Conservation (phyloP, 805 yeast genomes). For the Kuraishia ogatae region DNA sequence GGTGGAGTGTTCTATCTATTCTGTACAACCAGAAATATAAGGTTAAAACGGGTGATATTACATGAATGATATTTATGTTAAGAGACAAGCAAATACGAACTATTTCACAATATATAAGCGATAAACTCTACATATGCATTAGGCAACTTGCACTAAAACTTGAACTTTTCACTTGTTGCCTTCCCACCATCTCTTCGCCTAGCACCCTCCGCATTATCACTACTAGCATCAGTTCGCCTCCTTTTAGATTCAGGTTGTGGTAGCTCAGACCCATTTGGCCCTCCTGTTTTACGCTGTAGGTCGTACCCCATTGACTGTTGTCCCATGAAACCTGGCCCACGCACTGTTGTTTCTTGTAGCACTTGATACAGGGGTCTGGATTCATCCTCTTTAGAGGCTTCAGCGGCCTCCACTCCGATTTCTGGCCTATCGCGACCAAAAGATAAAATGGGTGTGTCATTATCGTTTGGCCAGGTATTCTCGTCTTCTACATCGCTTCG, state of each 20-base stretch:
- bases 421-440: conserved; percentile 12
- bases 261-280: neutral
- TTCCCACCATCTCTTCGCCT: neutral
- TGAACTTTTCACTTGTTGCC: conserved; percentile 1
- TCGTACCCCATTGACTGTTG: neutral
- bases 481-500: conserved; percentile 5
- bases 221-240: neutral
- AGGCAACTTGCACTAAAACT: neutral
- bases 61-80: no score
- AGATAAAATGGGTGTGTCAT: conserved; percentile 17
- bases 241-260: neutral
- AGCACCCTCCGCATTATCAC: neutral
- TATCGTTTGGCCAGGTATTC: conserved; percentile 19
- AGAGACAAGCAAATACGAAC: no score
- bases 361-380: conserved; percentile 1
- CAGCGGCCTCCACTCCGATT: conserved; percentile 5
- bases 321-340: neutral
- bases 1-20: no score
- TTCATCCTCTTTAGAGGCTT: conserved; percentile 9
- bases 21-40: no score
- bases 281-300: neutral
- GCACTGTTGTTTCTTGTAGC: conserved; percentile 1
- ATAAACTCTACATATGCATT: no score
- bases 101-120: no score
- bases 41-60: no score